Base-by-base conservation (phyloP, 306 rosid species). In the Malus asiatica region DNA sequence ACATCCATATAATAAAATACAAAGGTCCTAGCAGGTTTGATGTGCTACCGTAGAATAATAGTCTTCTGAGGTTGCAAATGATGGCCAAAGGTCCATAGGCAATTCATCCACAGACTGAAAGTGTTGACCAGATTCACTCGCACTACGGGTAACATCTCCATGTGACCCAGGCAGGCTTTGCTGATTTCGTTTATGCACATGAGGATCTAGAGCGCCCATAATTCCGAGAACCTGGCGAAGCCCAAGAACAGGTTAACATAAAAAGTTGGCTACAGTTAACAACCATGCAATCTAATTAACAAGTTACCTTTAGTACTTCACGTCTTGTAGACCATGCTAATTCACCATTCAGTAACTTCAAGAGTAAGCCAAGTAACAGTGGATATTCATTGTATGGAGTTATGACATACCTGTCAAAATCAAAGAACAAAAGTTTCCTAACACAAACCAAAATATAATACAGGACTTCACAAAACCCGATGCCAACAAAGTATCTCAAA, bases 151-250 rank as follows among this genome's bases (percentile, higher is more conserved):
- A 63, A 90, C 93, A 33, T 95, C 99, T 72, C 97, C 96, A 71
- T 92, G 97, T 59, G 87, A 83, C 72, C 97, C 99, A 8, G 93
- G 90, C 87, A 87, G 85, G 72, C 87, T 77, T 87, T 76, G 87
- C 75, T 92, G 97, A 83, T 95, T 92, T 80, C 87, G 78, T 81
- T 95, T 95, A 81, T 95, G 93, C 78, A 75, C 87, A 84, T 92
- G 99, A 83, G 99, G 99, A 85, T 95, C 99, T 78, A 95, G 80
- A 78, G 99, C 99, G 77, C 99, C 99, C 96, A 95, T 95, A 77
- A 95, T 95, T 68, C 99, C 99, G 68, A 95, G 96, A 76, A 95
- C 99, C 99, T 95, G 72, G 55, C 32, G 32, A 75, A 84, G 65
- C 29, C 81, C 83, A 61, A 77, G 67, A 71, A 77, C 48, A 78